A percentile compares a stretch with the other conserved stretches of the same genome.
These are phyloP conservation scores for Ajuga chamaepitys DNA, from an alignment of 257 asterid genomes.

Conservation along the genomic window DNA sequence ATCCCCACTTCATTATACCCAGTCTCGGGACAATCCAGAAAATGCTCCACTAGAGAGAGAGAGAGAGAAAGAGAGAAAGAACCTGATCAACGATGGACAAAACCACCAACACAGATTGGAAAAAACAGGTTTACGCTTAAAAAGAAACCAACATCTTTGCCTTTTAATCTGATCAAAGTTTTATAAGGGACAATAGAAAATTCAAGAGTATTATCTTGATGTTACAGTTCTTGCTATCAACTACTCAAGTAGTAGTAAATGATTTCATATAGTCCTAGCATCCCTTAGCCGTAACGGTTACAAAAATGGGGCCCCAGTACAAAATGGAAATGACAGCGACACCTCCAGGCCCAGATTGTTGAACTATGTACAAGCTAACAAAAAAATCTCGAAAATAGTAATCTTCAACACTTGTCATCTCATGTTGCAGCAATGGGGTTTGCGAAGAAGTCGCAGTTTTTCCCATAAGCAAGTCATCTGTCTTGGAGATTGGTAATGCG, in stretches of 20 bases:
- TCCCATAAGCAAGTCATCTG: constrained; percentile 95
- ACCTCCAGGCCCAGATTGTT: constrained; percentile 15
- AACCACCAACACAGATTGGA: too few species aligned
- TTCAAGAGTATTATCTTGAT: neutral
- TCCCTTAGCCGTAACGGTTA: constrained; percentile 22
- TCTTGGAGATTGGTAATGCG: constrained; percentile 93
- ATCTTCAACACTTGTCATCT: constrained; percentile 38
- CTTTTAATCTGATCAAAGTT: neutral
- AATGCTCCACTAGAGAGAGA: constrained; percentile 8
- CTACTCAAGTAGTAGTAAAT: constrained; percentile 8
- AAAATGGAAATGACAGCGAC: constrained; percentile 3
- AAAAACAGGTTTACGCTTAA: too few species aligned
- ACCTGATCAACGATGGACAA: too few species aligned
- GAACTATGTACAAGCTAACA: constrained; percentile 31
- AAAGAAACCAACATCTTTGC: neutral
- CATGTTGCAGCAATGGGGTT: constrained; percentile 81
- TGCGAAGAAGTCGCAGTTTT: constrained; percentile 47
- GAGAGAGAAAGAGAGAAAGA: neutral
- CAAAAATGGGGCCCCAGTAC: constrained; percentile 28
- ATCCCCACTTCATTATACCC: constrained; percentile 31
- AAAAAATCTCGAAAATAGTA: neutral
- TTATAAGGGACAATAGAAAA: neutral
- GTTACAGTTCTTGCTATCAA: constrained; percentile 11
- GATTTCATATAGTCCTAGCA: constrained; percentile 16
- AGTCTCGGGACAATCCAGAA: constrained; percentile 19